Evolutionary conservation across 108 stramenopile genomes (phyloP).

Genomic region (Aurantiochytrium sp.): DNA sequence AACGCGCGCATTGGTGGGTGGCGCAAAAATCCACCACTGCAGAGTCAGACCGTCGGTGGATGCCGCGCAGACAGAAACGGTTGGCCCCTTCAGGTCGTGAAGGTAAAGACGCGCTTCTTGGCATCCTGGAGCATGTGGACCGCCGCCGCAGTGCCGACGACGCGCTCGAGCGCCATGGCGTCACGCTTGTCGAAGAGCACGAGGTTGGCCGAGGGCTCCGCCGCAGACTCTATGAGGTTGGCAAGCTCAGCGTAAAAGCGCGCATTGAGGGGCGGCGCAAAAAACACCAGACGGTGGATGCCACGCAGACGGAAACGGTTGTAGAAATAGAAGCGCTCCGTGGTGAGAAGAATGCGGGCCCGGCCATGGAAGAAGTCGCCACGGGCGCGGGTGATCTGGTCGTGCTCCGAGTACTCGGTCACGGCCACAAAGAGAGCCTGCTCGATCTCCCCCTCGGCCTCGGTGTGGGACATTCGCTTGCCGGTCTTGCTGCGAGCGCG

Average conservation of each 20-base stretch:
- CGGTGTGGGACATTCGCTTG: neutral
- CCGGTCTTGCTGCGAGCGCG: neutral
- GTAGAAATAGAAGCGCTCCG: slow-evolving; percentile 11
- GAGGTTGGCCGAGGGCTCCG: neutral
- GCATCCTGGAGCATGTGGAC: neutral
- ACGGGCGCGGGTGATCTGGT: neutral
- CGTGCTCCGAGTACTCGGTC: neutral
- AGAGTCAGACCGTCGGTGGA: too few relatives aligned
- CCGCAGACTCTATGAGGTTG: neutral
- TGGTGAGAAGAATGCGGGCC: neutral
- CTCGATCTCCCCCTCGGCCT: neutral
- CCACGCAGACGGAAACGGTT: slow-evolving; percentile 19
- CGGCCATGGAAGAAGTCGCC: slow-evolving; percentile 3
- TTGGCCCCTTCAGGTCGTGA: neutral
- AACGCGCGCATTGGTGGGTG: neutral
- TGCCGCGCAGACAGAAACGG: slow-evolving; percentile 13
- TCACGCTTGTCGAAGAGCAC: neutral
- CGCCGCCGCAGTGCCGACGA: neutral
- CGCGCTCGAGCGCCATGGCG: slow-evolving; percentile 11
- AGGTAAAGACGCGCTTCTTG: neutral
- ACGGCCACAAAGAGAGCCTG: neutral
- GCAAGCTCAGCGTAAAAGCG: neutral
- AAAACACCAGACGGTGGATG: slow-evolving; percentile 1
- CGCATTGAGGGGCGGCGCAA: neutral
- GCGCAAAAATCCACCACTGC: neutral